Percentiles rank a stretch among this genome's conserved stretches.
Evolutionary conservation across 2,329 filamentous ascomycete species (phyloP).

Genomic region (Aurifilum marmelostoma): DNA sequence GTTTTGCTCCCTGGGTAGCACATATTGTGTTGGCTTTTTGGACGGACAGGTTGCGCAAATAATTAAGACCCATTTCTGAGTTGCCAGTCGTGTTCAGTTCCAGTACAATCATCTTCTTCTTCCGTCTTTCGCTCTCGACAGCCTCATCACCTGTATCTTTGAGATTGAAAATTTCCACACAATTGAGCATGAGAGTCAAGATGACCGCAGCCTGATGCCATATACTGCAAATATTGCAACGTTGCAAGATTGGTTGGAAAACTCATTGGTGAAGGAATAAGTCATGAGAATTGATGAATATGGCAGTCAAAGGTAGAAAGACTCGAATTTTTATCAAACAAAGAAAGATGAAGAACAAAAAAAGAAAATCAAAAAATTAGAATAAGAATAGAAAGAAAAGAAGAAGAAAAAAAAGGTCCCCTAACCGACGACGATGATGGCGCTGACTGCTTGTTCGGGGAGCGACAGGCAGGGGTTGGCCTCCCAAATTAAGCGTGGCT

Average conservation of each 20-base stretch:
- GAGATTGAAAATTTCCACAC: no score
- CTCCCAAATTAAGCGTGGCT: slow-evolving; percentile 6
- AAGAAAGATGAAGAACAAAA: no score
- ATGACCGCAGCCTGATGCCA: no score
- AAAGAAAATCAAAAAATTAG: not conserved
- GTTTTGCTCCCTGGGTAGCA: not conserved
- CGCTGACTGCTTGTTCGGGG: not conserved
- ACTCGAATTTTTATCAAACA: no score
- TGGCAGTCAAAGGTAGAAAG: no score
- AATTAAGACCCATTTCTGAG: not conserved
- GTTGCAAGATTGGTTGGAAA: no score
- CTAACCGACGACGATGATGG: not conserved
- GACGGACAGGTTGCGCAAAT: not conserved
- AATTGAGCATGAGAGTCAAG: no score
- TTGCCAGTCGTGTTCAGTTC: not conserved
- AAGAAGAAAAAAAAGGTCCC: not conserved
- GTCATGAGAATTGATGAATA: no score
- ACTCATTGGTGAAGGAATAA: no score
- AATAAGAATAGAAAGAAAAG: not conserved
- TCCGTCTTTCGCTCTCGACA: not conserved
- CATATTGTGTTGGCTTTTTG: no score
- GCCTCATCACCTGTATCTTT: not conserved
- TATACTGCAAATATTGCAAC: no score
- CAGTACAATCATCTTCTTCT: no score
- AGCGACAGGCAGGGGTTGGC: not conserved